Evolutionary conservation across 768 basidiomycete species (phyloP).

Genomic region (Suillus bovinus): DNA sequence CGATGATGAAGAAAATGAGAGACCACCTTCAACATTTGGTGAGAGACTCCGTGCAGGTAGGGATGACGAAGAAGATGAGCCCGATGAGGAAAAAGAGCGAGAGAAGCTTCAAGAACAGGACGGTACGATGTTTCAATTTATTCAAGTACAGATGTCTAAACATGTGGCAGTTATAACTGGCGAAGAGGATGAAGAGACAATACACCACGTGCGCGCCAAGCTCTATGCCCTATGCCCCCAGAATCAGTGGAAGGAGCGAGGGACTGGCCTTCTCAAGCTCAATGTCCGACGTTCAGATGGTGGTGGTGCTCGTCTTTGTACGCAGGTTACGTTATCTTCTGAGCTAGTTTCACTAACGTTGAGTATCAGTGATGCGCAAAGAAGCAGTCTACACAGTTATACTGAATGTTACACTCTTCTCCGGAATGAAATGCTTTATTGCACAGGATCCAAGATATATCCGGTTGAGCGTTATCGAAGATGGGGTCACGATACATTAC

Average conservation of each 20-base stretch:
- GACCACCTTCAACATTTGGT: slow-evolving; percentile 50
- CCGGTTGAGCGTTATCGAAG: slow-evolving; percentile 72
- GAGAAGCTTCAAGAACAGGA: slow-evolving; percentile 64
- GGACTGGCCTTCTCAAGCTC: slow-evolving; percentile 68
- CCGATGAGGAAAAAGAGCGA: slow-evolving; percentile 46
- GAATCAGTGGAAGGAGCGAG: slow-evolving; percentile 77
- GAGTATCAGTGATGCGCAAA: slow-evolving; percentile 73
- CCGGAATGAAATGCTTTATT: slow-evolving; percentile 71
- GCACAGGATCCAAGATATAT: slow-evolving; percentile 82
- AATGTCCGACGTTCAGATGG: slow-evolving; percentile 68
- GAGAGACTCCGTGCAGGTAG: slow-evolving; percentile 64
- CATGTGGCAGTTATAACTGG: slow-evolving; percentile 61
- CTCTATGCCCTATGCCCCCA: slow-evolving; percentile 58
- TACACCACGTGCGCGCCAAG: slow-evolving; percentile 78
- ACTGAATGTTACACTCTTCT: slow-evolving; percentile 74
- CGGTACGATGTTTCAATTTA: slow-evolving; percentile 39
- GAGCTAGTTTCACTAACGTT: slow-evolving; percentile 13
- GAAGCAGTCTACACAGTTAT: slow-evolving; percentile 77
- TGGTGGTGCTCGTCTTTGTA: slow-evolving; percentile 68
- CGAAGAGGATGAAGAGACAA: slow-evolving; percentile 79
- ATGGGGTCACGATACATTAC: slow-evolving; percentile 62
- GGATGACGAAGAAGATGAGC: slow-evolving; percentile 56
- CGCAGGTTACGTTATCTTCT: slow-evolving; percentile 20
- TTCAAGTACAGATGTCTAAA: slow-evolving; percentile 2
- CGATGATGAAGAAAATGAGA: slow-evolving; percentile 34